Percentiles rank a stretch among this genome's conserved stretches.
phyloP scores from a whole-genome alignment of 192 early-diverging fungal genomes.

The Dissophora globulifera region DNA sequence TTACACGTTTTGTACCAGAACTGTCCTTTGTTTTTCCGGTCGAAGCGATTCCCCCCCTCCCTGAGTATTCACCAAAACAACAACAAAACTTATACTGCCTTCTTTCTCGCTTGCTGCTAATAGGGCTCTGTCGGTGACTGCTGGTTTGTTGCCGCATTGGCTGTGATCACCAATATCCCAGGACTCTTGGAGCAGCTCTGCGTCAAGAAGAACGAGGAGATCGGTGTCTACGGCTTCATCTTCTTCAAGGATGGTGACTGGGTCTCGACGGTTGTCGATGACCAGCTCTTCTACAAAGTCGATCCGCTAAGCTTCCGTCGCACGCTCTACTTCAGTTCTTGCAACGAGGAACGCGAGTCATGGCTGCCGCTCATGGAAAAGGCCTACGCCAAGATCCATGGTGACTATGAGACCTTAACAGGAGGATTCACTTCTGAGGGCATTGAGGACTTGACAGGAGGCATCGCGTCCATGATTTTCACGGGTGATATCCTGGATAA shows the following conservation, averaged over 20 bases:
- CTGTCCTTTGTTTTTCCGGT: too few relatives aligned
- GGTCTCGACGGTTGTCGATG: conserved; percentile 65
- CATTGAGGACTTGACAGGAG: conserved; percentile 68
- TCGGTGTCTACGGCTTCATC: conserved; percentile 68
- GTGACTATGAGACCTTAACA: conserved; percentile 58
- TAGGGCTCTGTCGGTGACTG: conserved; percentile 53
- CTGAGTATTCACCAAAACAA: too few relatives aligned
- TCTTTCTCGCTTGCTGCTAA: background rate
- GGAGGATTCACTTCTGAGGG: conserved; percentile 60
- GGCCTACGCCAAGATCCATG: conserved; percentile 69
- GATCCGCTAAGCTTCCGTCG: conserved; percentile 8
- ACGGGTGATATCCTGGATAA: conserved; percentile 60
- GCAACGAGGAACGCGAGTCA: conserved; percentile 58
- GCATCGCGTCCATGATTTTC: conserved; percentile 51
- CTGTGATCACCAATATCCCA: conserved; percentile 56
- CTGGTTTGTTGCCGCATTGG: conserved; percentile 60
- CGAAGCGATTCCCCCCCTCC: too few relatives aligned
- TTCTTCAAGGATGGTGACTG: conserved; percentile 70
- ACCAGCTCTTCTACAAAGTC: conserved; percentile 56
- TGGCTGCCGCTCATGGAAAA: conserved; percentile 71
- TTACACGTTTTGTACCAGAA: too few relatives aligned
- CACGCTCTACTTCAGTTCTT: conserved; percentile 50
- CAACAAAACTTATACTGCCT: too few relatives aligned
- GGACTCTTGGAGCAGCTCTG: conserved; percentile 58
- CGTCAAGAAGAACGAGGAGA: conserved; percentile 63